Conservation (phyloP, 805 yeast species). For the Cyberlindnera mrakii region DNA sequence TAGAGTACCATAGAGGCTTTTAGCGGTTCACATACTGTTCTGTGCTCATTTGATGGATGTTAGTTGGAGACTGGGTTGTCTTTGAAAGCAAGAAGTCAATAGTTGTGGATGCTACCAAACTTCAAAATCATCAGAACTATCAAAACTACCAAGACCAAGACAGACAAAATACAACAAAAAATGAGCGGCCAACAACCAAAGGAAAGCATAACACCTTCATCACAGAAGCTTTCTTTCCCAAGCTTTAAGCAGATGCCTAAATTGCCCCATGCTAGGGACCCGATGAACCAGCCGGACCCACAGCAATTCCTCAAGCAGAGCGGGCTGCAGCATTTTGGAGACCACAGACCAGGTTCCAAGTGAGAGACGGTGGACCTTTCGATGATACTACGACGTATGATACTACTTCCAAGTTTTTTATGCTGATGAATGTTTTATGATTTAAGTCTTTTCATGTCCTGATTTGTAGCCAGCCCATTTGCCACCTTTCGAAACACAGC, state of each 20-base stretch:
- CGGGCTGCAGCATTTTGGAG: constrained; percentile 6
- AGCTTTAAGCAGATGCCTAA: constrained; percentile 2
- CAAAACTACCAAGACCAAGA: too few species aligned
- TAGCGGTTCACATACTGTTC: not conserved
- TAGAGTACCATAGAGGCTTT: not conserved
- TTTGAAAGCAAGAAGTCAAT: too few species aligned
- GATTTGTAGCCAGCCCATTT: too few species aligned
- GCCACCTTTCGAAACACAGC: not conserved
- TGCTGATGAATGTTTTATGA: not conserved
- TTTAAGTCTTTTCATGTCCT: not conserved
- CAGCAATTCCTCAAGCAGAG: not conserved
- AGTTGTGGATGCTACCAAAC: too few species aligned
- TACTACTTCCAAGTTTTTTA: not conserved
- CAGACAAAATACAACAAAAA: not conserved
- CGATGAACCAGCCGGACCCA: not conserved
- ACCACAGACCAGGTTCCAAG: constrained; percentile 7
- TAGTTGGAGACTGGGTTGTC: not conserved
- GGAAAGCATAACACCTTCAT: not conserved
- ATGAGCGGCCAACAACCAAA: too few species aligned
- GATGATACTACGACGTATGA: not conserved
- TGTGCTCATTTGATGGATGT: not conserved
- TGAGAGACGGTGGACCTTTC: not conserved
- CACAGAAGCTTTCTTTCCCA: not conserved
- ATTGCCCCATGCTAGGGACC: constrained; percentile 6
- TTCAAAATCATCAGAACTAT: not conserved